These are phyloP conservation scores for Sherardia arvensis DNA, from an alignment of 257 asterid genomes.

Conservation along the genomic window DNA sequence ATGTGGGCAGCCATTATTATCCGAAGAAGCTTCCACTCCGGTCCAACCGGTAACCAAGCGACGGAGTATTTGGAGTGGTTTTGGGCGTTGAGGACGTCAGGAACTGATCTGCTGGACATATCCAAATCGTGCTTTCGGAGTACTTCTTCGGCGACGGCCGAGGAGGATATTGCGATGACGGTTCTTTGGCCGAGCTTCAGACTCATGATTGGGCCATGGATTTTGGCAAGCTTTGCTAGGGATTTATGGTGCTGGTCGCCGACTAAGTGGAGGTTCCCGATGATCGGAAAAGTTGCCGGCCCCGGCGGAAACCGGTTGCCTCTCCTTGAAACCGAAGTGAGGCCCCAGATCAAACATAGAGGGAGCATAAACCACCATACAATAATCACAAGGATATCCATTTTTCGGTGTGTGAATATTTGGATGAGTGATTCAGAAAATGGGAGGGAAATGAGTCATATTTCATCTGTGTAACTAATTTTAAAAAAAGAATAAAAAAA, in stretches of 20 bases:
- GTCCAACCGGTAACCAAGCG: constrained; percentile 14
- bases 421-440: no score
- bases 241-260: constrained; percentile 17
- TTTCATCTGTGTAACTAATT: no score
- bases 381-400: not conserved
- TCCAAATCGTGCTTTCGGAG: constrained; percentile 20
- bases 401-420: no score
- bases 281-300: constrained; percentile 57
- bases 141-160: constrained; percentile 48
- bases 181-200: constrained; percentile 46
- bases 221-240: constrained; percentile 18
- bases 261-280: constrained; percentile 49
- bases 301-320: constrained; percentile 32
- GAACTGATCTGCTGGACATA: constrained; percentile 16
- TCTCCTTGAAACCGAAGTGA: not conserved
- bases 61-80: constrained; percentile 15
- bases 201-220: constrained; percentile 16
- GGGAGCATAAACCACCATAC: not conserved
- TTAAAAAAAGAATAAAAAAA: no score
- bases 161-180: constrained; percentile 52
- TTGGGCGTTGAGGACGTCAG: constrained; percentile 17
- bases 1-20: constrained; percentile 30
- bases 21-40: constrained; percentile 18
- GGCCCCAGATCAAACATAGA: not conserved
- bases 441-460: no score